Evolutionary conservation across 2,329 filamentous ascomycete species (phyloP).

Genomic region (Penicillium frequentans): DNA sequence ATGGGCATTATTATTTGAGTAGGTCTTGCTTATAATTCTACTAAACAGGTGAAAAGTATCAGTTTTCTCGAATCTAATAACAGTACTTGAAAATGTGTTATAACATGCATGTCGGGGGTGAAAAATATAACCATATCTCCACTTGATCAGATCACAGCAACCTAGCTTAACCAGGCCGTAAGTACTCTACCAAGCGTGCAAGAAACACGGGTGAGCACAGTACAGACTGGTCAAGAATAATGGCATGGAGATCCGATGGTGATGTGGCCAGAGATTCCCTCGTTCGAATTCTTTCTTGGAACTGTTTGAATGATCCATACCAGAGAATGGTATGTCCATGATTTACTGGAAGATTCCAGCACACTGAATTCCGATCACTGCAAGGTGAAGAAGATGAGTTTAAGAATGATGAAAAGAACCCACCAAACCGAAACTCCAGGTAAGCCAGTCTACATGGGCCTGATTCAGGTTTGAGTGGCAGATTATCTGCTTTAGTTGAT

Average conservation of each 20-base stretch:
- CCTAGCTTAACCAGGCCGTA: conserved; percentile 5
- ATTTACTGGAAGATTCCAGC: conserved; percentile 1
- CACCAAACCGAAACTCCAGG: not conserved
- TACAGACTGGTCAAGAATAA: conserved; percentile 7
- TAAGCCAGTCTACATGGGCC: not conserved
- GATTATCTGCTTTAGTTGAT: conserved; percentile 42
- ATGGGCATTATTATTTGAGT: not conserved
- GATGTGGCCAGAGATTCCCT: conserved; percentile 19
- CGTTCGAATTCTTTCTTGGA: conserved; percentile 16
- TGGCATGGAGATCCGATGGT: conserved; percentile 4
- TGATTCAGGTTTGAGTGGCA: not conserved
- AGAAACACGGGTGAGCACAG: conserved; percentile 4
- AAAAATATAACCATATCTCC: conserved; percentile 20
- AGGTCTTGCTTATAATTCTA: conserved; percentile 6
- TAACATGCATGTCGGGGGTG: conserved; percentile 10
- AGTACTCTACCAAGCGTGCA: conserved; percentile 6
- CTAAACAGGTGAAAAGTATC: conserved; percentile 6
- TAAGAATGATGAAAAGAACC: not conserved
- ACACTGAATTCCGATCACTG: conserved; percentile 4
- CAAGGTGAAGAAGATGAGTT: not conserved
- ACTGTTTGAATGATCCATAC: conserved; percentile 3
- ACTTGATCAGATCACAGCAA: conserved; percentile 3
- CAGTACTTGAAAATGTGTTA: not conserved
- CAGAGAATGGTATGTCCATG: conserved; percentile 9
- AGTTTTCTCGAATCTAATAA: conserved; percentile 1